Evolutionary conservation across 148 eudicot species (phyloP), one percentile per base, ranked within the genome.

Genomic region (Cornus controversa): DNA sequence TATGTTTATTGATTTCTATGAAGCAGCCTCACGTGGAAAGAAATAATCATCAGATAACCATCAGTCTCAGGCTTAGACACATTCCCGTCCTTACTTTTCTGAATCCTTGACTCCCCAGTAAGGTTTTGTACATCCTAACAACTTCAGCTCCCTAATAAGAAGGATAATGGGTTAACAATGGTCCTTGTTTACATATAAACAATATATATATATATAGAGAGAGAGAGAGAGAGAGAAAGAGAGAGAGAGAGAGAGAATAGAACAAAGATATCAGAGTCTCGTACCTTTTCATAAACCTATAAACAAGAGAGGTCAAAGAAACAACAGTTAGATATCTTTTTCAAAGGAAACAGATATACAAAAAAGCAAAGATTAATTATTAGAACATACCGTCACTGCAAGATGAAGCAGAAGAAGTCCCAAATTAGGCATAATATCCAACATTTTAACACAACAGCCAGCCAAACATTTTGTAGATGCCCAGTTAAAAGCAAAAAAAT

Each of bases 101-200:
- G 80, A 96, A 96, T 40, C 99, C 99, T 86, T 91, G 83, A 79
- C 81, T 84, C 31, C 98, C 97, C 72, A 96, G 80, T 82, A 96
- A 81, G 70, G 99, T 96, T 84, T 96, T 96, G 89, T 96, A 96
- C 99, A 96, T 96, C 86, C 99, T 88, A 79, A 96, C 99, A 76
- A 93, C 99, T 91, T 96, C 99, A 69, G 99, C 99, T 79, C 99
- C 99, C 92, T 94, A 84, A 75, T 70, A 72, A 67, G 72, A 14
- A 72, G 25, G 22, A 73, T 50, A 42, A 53, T 26, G 75, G 65
- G 31, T 40, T 28, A 22, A 82, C 15, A 6, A n/a, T n/a, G 2
- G 28, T 65, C 24, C 64, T 60, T n/a, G 24, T 60, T 7, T 22
- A 60, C 20, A 54, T 4, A 54, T 2, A 60, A 8, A 60, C 8